These are phyloP conservation scores for Penicillium argentinense DNA, from an alignment of 495 filamentous ascomycete genomes.

Conservation along the genomic window DNA sequence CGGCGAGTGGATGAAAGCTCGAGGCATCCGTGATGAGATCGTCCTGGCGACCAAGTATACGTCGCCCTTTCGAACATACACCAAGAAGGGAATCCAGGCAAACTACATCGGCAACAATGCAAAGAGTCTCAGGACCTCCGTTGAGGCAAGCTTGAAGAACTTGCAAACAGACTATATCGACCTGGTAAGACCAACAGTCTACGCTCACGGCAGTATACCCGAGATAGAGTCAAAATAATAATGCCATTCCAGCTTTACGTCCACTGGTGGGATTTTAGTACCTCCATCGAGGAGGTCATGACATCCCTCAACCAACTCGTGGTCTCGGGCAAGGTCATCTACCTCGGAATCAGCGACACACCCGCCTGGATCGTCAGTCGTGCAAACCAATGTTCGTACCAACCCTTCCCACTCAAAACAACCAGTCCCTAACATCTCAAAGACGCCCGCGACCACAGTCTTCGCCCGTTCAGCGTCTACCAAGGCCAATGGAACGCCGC, in stretches of 20 bases:
- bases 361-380: slow-evolving; percentile 70
- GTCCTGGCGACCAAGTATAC: slow-evolving; percentile 76
- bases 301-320: slow-evolving; percentile 62
- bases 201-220: slow-evolving; percentile 12
- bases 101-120: slow-evolving; percentile 58
- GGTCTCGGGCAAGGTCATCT: slow-evolving; percentile 62
- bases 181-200: slow-evolving; percentile 14
- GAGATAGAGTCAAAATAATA: too few species aligned
- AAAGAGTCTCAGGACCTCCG: slow-evolving; percentile 55
- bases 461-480: slow-evolving; percentile 65
- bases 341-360: slow-evolving; percentile 67
- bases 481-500: slow-evolving; percentile 64
- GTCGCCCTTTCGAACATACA: slow-evolving; percentile 31
- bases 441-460: slow-evolving; percentile 64
- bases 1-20: slow-evolving; percentile 71
- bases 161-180: slow-evolving; percentile 68
- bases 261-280: slow-evolving; percentile 68
- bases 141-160: slow-evolving; percentile 57
- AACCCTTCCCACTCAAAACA: background rate
- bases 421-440: background rate
- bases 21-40: slow-evolving; percentile 55
- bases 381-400: slow-evolving; percentile 55
- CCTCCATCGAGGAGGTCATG: slow-evolving; percentile 69
- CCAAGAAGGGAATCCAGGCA: slow-evolving; percentile 44
- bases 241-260: slow-evolving; percentile 37